These are phyloP conservation scores for Sodiomyces alkalinus DNA, from an alignment of 2,329 filamentous ascomycete genomes.

Conservation along the genomic window DNA sequence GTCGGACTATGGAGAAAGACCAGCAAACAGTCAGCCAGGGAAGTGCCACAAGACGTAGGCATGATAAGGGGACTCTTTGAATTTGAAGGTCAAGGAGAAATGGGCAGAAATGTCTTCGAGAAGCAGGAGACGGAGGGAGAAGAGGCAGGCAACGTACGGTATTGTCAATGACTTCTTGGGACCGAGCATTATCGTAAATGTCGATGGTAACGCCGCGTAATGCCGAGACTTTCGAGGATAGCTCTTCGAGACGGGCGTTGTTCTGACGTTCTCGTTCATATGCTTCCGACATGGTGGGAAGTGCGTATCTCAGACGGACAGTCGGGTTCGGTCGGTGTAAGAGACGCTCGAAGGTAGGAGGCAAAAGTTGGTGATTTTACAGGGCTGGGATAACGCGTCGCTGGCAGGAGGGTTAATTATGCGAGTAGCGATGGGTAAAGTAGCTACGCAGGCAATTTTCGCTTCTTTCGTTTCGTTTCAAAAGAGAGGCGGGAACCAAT, in stretches of 20 bases:
- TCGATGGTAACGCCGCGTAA: slow-evolving; percentile 89
- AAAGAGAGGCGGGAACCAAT: too few relatives aligned
- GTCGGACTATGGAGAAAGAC: slow-evolving; percentile 48
- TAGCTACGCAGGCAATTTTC: too few relatives aligned
- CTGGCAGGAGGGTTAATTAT: background rate
- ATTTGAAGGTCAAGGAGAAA: background rate
- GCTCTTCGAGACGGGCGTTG: slow-evolving; percentile 82
- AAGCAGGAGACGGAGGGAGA: background rate
- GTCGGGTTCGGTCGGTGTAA: too few relatives aligned
- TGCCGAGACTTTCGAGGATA: slow-evolving; percentile 79
- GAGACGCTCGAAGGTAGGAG: too few relatives aligned
- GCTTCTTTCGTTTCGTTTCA: too few relatives aligned
- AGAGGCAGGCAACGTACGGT: slow-evolving; percentile 41
- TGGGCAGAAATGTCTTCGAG: background rate
- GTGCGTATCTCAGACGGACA: too few relatives aligned
- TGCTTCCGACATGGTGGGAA: slow-evolving; percentile 52
- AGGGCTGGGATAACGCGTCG: too few relatives aligned
- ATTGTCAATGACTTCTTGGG: slow-evolving; percentile 76
- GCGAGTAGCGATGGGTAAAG: too few relatives aligned
- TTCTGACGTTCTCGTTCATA: slow-evolving; percentile 82
- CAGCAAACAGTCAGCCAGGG: background rate
- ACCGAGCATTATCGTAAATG: slow-evolving; percentile 90
- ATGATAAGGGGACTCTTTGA: background rate
- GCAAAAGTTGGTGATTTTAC: too few relatives aligned
- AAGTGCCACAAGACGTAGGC: background rate